A percentile compares a stretch with the other conserved stretches of the same genome.
These are phyloP conservation scores for Linnemannia schmuckeri DNA, from an alignment of 192 early-diverging fungal genomes.

Conservation along the genomic window DNA sequence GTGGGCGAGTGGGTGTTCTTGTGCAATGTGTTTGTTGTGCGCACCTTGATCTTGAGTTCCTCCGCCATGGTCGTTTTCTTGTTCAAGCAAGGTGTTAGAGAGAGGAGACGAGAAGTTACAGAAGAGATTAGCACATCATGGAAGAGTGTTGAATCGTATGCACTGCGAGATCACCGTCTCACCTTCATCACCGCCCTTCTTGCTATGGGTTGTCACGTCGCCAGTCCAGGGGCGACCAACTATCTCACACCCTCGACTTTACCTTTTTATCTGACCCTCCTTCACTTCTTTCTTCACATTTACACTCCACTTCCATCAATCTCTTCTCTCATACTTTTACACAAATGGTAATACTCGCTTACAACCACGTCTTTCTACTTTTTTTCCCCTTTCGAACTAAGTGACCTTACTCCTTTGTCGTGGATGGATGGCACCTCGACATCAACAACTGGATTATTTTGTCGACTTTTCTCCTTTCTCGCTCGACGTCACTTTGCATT, in stretches of 20 bases:
- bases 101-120: neutral
- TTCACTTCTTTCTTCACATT: no score
- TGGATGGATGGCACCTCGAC: no score
- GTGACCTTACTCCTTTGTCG: no score
- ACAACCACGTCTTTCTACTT: no score
- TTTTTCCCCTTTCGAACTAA: no score
- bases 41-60: constrained; percentile 42
- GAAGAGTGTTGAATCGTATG: neutral
- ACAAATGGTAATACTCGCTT: no score
- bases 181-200: no score
- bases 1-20: neutral
- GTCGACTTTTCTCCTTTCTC: neutral
- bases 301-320: no score
- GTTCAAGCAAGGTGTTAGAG: neutral
- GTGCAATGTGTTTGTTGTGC: neutral
- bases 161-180: neutral
- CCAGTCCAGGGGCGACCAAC: neutral
- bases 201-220: neutral
- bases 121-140: neutral
- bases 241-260: no score
- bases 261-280: no score
- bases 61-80: constrained; percentile 10
- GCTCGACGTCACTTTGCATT: constrained; percentile 1
- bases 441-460: no score
- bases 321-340: no score